Evolutionary conservation across 1,284 basidiomycete species (phyloP).

Genomic region (Apiotrichum sp.): DNA sequence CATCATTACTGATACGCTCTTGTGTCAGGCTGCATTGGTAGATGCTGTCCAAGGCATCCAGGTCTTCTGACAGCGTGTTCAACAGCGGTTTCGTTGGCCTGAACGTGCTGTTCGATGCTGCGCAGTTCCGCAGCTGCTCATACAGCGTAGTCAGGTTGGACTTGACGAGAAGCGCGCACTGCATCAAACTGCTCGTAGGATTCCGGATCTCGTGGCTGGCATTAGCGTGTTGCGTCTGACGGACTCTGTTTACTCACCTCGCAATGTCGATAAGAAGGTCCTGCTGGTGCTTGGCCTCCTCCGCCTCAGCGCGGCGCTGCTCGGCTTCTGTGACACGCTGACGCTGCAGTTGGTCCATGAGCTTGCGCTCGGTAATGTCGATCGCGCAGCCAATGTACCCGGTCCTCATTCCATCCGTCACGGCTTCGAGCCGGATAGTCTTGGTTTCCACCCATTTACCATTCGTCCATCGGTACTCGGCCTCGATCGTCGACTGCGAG

Average conservation of each 20-base stretch:
- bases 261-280: constrained; percentile 46
- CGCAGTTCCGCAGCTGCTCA: constrained; percentile 25
- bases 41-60: constrained; percentile 19
- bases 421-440: constrained; percentile 34
- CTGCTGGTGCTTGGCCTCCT: constrained; percentile 42
- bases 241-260: constrained; percentile 25
- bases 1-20: constrained; percentile 45
- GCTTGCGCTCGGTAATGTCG: constrained; percentile 42
- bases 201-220: constrained; percentile 33
- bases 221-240: constrained; percentile 26
- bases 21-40: constrained; percentile 36
- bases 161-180: constrained; percentile 44
- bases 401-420: constrained; percentile 28
- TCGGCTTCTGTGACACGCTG: constrained; percentile 40
- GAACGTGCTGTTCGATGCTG: neutral
- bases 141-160: constrained; percentile 34
- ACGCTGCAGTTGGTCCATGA: constrained; percentile 37
- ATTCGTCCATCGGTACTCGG: constrained; percentile 33
- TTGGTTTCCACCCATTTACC: constrained; percentile 26
- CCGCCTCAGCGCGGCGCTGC: constrained; percentile 38
- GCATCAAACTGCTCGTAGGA: constrained; percentile 17
- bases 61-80: constrained; percentile 15
- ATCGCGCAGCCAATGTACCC: constrained; percentile 31
- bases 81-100: constrained; percentile 14
- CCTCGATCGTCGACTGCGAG: neutral